These are phyloP conservation scores for Ammopiptanthus mongolicus DNA, from an alignment of 306 rosid genomes.

Conservation along the genomic window DNA sequence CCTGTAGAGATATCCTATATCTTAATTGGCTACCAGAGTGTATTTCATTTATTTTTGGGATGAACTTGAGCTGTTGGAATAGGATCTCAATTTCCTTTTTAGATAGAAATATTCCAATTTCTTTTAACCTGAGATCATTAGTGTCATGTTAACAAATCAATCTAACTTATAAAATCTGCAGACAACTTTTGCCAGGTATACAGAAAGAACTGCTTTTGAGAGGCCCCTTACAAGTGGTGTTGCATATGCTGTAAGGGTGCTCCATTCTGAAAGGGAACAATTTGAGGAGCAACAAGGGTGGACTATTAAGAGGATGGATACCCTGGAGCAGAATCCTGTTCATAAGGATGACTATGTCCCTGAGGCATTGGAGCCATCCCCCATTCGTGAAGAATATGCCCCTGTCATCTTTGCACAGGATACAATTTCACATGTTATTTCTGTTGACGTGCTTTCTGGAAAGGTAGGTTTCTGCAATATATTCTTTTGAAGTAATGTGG, in stretches of 20 bases:
- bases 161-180: conserved; percentile 42
- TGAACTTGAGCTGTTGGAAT: conserved; percentile 15
- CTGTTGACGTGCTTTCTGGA: conserved; percentile 82
- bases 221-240: conserved; percentile 98
- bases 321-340: conserved; percentile 68
- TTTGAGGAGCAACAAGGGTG: conserved; percentile 98
- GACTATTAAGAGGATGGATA: conserved; percentile 93
- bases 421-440: conserved; percentile 81
- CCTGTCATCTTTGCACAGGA: conserved; percentile 99
- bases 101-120: neutral
- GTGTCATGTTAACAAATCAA: conserved; percentile 12
- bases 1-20: neutral
- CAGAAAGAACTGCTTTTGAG: conserved; percentile 96
- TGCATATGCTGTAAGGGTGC: conserved; percentile 98
- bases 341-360: conserved; percentile 68
- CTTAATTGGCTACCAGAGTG: neutral
- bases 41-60: too few species aligned
- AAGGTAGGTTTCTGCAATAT: conserved; percentile 45
- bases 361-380: conserved; percentile 73
- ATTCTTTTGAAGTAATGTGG: conserved; percentile 5
- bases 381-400: conserved; percentile 85
- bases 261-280: conserved; percentile 87
- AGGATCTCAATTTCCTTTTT: conserved; percentile 9
- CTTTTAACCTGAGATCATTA: neutral
- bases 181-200: conserved; percentile 90